phyloP scores from a whole-genome alignment of 345 rosid genomes.

The Acer saccharum region DNA sequence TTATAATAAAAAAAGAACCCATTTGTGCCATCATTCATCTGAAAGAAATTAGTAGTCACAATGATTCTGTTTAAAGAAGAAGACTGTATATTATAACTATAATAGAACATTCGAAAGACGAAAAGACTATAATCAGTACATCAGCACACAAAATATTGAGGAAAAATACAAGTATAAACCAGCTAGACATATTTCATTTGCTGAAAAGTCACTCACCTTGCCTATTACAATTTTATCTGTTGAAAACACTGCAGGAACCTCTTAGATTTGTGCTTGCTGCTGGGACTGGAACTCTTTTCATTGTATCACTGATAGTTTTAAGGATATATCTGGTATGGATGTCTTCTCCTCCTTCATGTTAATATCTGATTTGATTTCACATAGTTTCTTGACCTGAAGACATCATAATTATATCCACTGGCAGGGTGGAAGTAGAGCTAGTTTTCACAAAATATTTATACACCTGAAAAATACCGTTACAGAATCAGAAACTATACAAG shows the following conservation, averaged over 20 bases:
- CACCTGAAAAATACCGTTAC: background rate
- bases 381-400: background rate
- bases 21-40: background rate
- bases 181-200: background rate
- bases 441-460: background rate
- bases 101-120: background rate
- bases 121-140: background rate
- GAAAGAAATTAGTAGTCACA: background rate
- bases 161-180: background rate
- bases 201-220: background rate
- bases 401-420: background rate
- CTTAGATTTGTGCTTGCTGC: conserved; percentile 84
- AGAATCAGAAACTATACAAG: background rate
- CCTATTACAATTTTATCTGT: background rate
- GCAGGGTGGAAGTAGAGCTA: background rate
- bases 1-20: background rate
- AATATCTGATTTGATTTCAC: background rate
- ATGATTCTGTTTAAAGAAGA: background rate
- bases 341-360: conserved; percentile 2
- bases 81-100: background rate
- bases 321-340: conserved; percentile 81
- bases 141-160: background rate
- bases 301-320: conserved; percentile 75
- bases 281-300: conserved; percentile 87
- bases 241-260: conserved; percentile 67